Percentiles rank a stretch among this genome's conserved stretches.
Conservation (phyloP, 202 grass and related monocot species). For the Cymbopogon flexuosus region DNA sequence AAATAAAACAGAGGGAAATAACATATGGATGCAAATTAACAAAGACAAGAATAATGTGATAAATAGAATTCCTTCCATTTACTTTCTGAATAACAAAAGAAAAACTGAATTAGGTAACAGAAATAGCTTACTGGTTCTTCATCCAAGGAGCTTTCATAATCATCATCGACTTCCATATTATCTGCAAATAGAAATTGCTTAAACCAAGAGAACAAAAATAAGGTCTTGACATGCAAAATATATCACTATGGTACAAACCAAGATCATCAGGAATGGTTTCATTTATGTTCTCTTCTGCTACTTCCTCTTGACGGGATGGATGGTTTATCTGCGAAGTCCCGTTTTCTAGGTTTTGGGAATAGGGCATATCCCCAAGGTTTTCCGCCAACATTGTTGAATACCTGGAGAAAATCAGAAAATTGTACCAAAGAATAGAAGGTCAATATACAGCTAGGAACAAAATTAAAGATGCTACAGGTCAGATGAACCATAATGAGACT, state of each 20-base stretch:
- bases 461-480: constrained; percentile 2
- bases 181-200: constrained; percentile 39
- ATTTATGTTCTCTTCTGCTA: constrained; percentile 35
- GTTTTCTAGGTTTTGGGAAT: constrained; percentile 42
- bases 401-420: constrained; percentile 44
- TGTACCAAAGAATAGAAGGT: constrained; percentile 26
- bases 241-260: constrained; percentile 7
- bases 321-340: constrained; percentile 36
- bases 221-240: constrained; percentile 12
- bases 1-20: not conserved
- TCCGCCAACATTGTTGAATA: constrained; percentile 99
- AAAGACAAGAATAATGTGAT: not conserved
- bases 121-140: constrained; percentile 65
- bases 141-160: constrained; percentile 57
- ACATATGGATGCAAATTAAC: not conserved
- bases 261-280: constrained; percentile 23
- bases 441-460: not conserved
- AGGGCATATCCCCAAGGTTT: constrained; percentile 72
- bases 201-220: constrained; percentile 15
- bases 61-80: not conserved
- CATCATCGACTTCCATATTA: constrained; percentile 57
- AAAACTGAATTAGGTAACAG: not conserved
- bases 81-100: not conserved
- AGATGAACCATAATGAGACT: constrained; percentile 5
- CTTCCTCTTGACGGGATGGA: constrained; percentile 39